A percentile compares a stretch with the other conserved stretches of the same genome.
Evolutionary conservation across 805 yeast species (phyloP).

Genomic region (Zygoascus tannicola): DNA sequence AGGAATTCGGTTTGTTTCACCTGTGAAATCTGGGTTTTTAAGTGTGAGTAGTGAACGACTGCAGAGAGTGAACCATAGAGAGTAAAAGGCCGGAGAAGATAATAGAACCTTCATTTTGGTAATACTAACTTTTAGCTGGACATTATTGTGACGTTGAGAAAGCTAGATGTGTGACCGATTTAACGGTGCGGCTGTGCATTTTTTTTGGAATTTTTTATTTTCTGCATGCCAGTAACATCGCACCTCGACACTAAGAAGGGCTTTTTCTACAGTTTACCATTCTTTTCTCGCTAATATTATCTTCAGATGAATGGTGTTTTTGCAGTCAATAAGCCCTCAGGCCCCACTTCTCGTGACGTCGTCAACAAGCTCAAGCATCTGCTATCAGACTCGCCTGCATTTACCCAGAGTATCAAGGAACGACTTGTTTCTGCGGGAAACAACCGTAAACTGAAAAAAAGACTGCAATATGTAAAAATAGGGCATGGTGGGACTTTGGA

Average conservation of each 20-base stretch:
- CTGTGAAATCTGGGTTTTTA: constrained; percentile 12
- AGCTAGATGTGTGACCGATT: too few relatives aligned
- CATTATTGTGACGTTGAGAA: too few relatives aligned
- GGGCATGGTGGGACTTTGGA: constrained; percentile 99
- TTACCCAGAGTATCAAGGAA: constrained; percentile 28
- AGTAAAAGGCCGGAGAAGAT: background rate
- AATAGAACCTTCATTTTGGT: background rate
- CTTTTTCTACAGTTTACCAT: too few relatives aligned
- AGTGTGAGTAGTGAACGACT: constrained; percentile 14
- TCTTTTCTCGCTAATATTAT: too few relatives aligned
- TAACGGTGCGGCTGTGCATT: too few relatives aligned
- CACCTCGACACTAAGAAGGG: too few relatives aligned
- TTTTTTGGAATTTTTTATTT: too few relatives aligned
- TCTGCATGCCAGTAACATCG: too few relatives aligned
- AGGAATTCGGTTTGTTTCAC: constrained; percentile 10
- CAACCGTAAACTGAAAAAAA: constrained; percentile 20
- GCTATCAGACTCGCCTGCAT: constrained; percentile 19
- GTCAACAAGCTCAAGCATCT: constrained; percentile 53
- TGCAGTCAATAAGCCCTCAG: constrained; percentile 85
- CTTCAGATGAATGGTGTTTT: constrained; percentile 95
- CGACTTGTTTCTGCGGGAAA: constrained; percentile 17
- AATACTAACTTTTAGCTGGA: background rate
- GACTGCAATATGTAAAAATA: constrained; percentile 65
- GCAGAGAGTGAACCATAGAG: too few relatives aligned
- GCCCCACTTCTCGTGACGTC: constrained; percentile 70